These are phyloP conservation scores for Cytospora paraplurivora DNA, from an alignment of 2,329 filamentous ascomycete species.

Conservation along the genomic window DNA sequence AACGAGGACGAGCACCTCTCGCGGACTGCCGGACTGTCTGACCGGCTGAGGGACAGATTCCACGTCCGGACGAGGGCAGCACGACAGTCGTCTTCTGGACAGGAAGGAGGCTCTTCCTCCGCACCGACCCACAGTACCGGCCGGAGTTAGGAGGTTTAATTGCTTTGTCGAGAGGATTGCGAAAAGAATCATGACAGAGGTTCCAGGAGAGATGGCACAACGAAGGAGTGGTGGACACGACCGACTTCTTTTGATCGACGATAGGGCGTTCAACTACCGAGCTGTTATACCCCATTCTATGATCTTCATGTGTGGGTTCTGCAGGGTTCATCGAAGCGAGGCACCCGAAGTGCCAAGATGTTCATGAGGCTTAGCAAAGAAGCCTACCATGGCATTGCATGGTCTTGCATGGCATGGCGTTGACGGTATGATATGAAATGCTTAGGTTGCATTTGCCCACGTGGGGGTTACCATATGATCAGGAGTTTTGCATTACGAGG, in stretches of 20 bases:
- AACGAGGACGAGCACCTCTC: slow-evolving; percentile 40
- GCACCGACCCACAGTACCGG: slow-evolving; percentile 14
- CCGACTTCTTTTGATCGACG: slow-evolving; percentile 10
- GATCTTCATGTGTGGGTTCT: background rate
- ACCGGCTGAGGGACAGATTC: slow-evolving; percentile 56
- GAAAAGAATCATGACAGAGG: background rate
- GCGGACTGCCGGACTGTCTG: slow-evolving; percentile 46
- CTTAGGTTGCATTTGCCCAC: slow-evolving; percentile 4
- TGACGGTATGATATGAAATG: background rate
- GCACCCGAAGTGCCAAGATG: background rate
- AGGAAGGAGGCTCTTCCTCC: slow-evolving; percentile 14
- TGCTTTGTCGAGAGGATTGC: background rate
- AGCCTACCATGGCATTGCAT: slow-evolving; percentile 6
- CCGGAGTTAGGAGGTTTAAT: background rate
- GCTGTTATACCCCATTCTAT: background rate
- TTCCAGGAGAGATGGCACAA: background rate
- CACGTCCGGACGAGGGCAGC: slow-evolving; percentile 50
- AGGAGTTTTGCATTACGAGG: background rate
- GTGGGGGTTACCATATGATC: background rate
- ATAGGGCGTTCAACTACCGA: background rate
- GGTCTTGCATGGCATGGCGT: slow-evolving; percentile 10
- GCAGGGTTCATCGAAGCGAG: background rate
- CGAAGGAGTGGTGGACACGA: slow-evolving; percentile 10
- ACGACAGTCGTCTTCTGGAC: slow-evolving; percentile 18
- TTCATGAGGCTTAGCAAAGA: background rate